Evolutionary conservation across 2,329 filamentous ascomycete species (phyloP).

Genomic region (Coniella lustricola): DNA sequence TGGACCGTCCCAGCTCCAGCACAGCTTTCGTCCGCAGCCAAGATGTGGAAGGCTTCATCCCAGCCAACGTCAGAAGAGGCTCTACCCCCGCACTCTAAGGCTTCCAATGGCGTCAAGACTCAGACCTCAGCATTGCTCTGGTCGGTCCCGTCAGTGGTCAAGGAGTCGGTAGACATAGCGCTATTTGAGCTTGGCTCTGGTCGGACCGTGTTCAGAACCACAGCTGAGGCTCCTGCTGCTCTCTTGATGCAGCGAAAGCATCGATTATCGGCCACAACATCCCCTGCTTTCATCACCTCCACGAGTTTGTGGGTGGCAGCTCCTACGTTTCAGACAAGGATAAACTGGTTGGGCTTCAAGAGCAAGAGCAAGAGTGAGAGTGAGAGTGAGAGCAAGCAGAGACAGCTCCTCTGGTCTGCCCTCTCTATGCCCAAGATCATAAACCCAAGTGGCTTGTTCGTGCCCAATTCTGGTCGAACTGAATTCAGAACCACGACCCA

Average conservation of each 20-base stretch:
- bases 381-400: no score
- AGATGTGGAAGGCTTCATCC: slow-evolving; percentile 4
- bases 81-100: background rate
- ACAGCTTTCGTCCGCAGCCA: background rate
- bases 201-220: slow-evolving; percentile 23
- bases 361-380: no score
- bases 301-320: slow-evolving; percentile 21
- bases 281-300: slow-evolving; percentile 23
- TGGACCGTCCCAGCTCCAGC: slow-evolving; percentile 16
- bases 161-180: slow-evolving; percentile 10
- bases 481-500: slow-evolving; percentile 24
- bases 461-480: slow-evolving; percentile 17
- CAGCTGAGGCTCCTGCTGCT: slow-evolving; percentile 26
- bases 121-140: slow-evolving; percentile 12
- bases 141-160: slow-evolving; percentile 13
- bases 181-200: slow-evolving; percentile 20
- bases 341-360: background rate
- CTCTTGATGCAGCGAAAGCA: slow-evolving; percentile 23
- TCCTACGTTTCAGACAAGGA: slow-evolving; percentile 2
- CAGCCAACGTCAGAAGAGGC: background rate
- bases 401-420: slow-evolving; percentile 17
- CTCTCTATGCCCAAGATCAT: slow-evolving; percentile 5
- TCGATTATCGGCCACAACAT: slow-evolving; percentile 20
- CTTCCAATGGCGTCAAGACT: background rate
- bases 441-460: slow-evolving; percentile 21